Conservation (phyloP, 257 asterid species). For the Galeopsis tetrahit region DNA sequence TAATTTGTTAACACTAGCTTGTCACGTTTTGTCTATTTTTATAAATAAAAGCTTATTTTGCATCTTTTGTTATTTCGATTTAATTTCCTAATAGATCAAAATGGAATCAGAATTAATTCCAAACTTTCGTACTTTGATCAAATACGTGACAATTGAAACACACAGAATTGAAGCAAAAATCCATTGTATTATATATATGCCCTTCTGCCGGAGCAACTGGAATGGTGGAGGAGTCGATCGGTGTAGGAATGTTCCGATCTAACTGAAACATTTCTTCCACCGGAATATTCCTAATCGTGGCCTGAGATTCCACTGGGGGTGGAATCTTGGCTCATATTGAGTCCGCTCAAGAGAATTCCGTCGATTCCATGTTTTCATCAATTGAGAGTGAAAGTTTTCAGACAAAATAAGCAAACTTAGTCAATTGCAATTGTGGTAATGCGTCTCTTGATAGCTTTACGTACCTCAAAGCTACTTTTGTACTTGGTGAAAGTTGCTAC, state of each 20-base stretch:
- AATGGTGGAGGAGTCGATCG: too few species aligned
- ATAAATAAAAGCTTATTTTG: conserved; percentile 10
- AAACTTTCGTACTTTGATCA: neutral
- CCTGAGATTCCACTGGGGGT: conserved; percentile 32
- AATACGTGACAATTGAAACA: too few species aligned
- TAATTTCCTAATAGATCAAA: neutral
- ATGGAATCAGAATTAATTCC: neutral
- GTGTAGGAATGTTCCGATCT: conserved; percentile 19
- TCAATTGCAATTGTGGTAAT: too few species aligned
- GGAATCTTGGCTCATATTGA: conserved; percentile 39
- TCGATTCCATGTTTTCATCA: conserved; percentile 74
- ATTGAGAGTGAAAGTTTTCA: too few species aligned
- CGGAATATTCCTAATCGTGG: neutral
- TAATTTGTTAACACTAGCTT: neutral
- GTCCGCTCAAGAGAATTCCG: conserved; percentile 59
- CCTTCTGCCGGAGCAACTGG: neutral
- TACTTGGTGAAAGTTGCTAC: too few species aligned
- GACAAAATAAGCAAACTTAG: too few species aligned
- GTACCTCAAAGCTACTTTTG: too few species aligned
- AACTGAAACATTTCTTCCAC: neutral
- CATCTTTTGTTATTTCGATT: neutral
- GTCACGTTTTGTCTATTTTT: neutral
- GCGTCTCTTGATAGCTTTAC: too few species aligned
- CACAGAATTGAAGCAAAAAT: neutral
- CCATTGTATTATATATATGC: too few species aligned